These are phyloP conservation scores for Aaosphaeria pasadenensis DNA, from an alignment of 2,329 filamentous ascomycete genomes.

Conservation along the genomic window DNA sequence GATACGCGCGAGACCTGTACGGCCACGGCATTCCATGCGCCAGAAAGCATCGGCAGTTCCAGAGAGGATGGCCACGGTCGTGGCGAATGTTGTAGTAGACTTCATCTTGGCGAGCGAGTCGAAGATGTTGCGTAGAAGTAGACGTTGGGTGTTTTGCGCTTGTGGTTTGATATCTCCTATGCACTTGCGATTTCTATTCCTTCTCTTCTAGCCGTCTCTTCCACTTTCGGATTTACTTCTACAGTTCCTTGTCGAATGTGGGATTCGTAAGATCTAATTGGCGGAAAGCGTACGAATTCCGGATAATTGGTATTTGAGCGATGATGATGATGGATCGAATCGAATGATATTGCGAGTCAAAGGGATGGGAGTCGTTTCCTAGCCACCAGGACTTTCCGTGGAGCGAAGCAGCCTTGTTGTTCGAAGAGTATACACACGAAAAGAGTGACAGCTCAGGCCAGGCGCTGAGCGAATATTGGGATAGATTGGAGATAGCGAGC, in stretches of 20 bases:
- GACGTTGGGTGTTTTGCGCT: no score
- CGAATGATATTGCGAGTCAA: no score
- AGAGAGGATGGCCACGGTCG: conserved; percentile 30
- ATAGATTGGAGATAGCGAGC: conserved; percentile 13
- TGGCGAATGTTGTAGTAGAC: conserved; percentile 23
- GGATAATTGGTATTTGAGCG: no score
- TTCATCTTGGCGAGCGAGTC: conserved; percentile 22
- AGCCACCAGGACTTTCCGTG: conserved; percentile 26
- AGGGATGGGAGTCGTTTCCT: conserved; percentile 6
- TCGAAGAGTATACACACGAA: conserved; percentile 8
- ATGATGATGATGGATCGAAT: no score
- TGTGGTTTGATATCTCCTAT: no score
- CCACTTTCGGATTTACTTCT: no score
- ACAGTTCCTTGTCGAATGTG: no score
- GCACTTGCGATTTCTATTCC: no score
- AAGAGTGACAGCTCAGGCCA: conserved; percentile 22
- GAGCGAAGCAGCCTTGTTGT: conserved; percentile 4
- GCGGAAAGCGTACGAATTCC: no score
- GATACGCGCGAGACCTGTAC: conserved; percentile 57
- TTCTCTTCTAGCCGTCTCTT: no score
- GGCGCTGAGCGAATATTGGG: conserved; percentile 10
- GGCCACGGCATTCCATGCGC: conserved; percentile 64
- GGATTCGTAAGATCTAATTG: no score
- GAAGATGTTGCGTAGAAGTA: no score
- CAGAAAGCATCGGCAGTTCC: conserved; percentile 61